These are phyloP conservation scores for Solanum ahanhuiri DNA, from an alignment of 257 asterid species.

Conservation along the genomic window DNA sequence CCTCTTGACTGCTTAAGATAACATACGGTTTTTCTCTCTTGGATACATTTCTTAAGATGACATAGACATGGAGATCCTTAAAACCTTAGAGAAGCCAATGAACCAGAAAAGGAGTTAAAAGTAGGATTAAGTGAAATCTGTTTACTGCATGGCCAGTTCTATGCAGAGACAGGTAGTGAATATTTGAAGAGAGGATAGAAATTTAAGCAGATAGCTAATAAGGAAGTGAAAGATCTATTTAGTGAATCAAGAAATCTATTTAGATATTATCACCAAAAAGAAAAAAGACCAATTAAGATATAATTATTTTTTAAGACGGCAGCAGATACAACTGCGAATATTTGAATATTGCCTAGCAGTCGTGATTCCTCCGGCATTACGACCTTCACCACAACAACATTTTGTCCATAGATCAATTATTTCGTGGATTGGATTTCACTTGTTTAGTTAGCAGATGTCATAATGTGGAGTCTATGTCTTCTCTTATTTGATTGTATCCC, in stretches of 20 bases:
- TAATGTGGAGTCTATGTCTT: background rate
- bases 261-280: background rate
- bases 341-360: background rate
- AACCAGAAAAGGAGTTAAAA: background rate
- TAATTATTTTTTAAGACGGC: background rate
- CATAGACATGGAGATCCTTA: background rate
- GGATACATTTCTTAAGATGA: background rate
- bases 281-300: background rate
- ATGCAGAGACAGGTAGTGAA: background rate
- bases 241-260: background rate
- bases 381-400: background rate
- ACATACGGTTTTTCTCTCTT: background rate
- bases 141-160: background rate
- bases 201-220: background rate
- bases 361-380: background rate
- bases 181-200: background rate
- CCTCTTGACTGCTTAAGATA: background rate
- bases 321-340: background rate
- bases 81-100: background rate
- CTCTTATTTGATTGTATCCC: background rate
- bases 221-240: background rate
- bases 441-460: background rate
- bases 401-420: background rate
- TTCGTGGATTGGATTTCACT: background rate
- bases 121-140: background rate